Base-by-base conservation (phyloP, 1,284 basidiomycete genomes). In the Butyriboletus appendiculatus region DNA sequence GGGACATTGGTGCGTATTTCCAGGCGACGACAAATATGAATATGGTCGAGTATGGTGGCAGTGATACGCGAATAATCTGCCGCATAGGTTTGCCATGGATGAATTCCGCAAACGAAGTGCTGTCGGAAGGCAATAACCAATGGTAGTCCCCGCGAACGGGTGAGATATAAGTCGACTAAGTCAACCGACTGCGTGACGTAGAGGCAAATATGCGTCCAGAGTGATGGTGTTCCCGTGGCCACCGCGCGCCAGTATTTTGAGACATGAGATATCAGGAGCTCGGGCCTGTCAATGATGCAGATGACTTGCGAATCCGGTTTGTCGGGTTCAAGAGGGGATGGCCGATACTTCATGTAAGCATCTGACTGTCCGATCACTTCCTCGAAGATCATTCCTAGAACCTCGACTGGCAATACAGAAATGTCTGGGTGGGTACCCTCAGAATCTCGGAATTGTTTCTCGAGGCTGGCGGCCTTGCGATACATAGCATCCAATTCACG, bases 241-340 rank as follows among this genome's bases (percentile, higher is more conserved):
- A 70, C 55, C 12, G 59, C 52, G 48, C 67, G 68, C 66, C 66
- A 68, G 52, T 58, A 49, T 38, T 43, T 68, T 20, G 70, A 68
- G 50, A 72, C 62, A 24, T 69, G 69, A n/a, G 70, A 65, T 40
- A 68, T 22, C 26, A 65, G 30, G n/a, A 68, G 54, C 48, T 69
- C 67, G 2, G 67, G 62, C 46, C 63, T 57, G n/a, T n/a, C n/a
- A n/a, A n/a, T n/a, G 16, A 39, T 10, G 28, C 9, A 28, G 28
- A 28, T 11, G 16, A 33, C 18, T 15, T 54, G 35, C 52, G 56
- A 58, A 41, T 56, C 57, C 5, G 33, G 38, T 42, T 45, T 53
- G 37, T 56, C 22, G 38, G 34, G 39, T 35, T 54, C 49, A 32
- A 39, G 35, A 15, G 34, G 42, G 15, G 45, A 47, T 18, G 48